These are phyloP conservation scores for Cadophora sp. DNA, from an alignment of 2,329 filamentous ascomycete genomes.

Conservation along the genomic window DNA sequence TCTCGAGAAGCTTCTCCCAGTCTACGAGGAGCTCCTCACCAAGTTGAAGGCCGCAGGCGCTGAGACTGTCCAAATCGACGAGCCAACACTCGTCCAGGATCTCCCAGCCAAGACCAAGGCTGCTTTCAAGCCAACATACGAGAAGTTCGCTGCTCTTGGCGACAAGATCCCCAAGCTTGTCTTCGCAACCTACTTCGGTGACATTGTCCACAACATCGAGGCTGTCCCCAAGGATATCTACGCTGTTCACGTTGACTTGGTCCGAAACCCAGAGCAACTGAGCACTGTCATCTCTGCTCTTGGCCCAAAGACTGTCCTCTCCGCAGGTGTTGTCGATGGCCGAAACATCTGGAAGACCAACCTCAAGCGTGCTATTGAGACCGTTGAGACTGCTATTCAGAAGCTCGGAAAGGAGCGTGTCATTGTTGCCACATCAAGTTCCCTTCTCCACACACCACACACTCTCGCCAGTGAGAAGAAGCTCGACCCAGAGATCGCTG, in stretches of 20 bases:
- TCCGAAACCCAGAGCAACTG: slow-evolving; percentile 98
- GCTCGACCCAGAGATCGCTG: slow-evolving; percentile 87
- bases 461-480: slow-evolving; percentile 99
- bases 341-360: slow-evolving; percentile 99
- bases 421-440: slow-evolving; percentile 95
- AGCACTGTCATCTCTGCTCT: slow-evolving; percentile 83
- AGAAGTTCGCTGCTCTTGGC: slow-evolving; percentile 81
- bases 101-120: slow-evolving; percentile 88
- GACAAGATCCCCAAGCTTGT: slow-evolving; percentile 85
- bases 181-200: slow-evolving; percentile 98
- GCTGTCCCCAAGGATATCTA: slow-evolving; percentile 80
- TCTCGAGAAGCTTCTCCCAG: slow-evolving; percentile 88
- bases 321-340: slow-evolving; percentile 95
- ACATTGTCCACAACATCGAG: slow-evolving; percentile 99
- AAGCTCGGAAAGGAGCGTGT: slow-evolving; percentile 98
- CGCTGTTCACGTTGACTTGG: slow-evolving; percentile 92
- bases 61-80: slow-evolving; percentile 96
- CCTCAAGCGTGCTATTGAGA: slow-evolving; percentile 93
- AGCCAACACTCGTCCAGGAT: slow-evolving; percentile 96
- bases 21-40: slow-evolving; percentile 91
- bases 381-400: slow-evolving; percentile 87
- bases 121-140: slow-evolving; percentile 97
- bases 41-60: slow-evolving; percentile 97
- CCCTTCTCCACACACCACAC: slow-evolving; percentile 97
- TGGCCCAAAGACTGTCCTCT: slow-evolving; percentile 88